Conservation (phyloP, 768 basidiomycete species). For the Naganishia vaughanmartiniae region DNA sequence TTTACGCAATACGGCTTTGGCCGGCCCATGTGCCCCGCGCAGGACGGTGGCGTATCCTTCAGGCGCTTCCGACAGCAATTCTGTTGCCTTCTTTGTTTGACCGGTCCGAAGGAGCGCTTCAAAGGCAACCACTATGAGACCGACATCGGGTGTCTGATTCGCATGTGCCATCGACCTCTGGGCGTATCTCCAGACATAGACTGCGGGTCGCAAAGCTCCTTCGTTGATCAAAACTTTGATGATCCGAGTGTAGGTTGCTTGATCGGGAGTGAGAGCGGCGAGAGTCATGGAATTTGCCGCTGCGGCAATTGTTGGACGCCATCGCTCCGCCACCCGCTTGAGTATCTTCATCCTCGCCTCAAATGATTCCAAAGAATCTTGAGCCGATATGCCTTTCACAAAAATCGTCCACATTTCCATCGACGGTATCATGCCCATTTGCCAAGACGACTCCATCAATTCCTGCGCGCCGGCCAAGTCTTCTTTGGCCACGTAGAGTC, state of each 20-base stretch:
- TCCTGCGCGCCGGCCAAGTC: conserved; percentile 11
- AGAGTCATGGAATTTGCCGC: conserved; percentile 17
- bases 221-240: conserved; percentile 12
- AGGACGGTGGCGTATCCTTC: background rate
- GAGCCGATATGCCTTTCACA: background rate
- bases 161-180: background rate
- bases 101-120: conserved; percentile 13
- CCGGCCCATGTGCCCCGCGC: background rate
- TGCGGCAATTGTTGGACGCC: background rate
- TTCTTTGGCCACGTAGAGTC: conserved; percentile 3
- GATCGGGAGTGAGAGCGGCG: conserved; percentile 10
- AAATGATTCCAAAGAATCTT: conserved; percentile 1
- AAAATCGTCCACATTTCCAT: conserved; percentile 23
- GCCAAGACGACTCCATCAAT: conserved; percentile 5
- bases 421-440: conserved; percentile 19
- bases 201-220: background rate
- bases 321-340: background rate
- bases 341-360: background rate
- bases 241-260: conserved; percentile 13
- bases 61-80: conserved; percentile 1
- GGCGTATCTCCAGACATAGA: background rate
- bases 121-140: background rate
- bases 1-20: background rate
- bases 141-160: conserved; percentile 4
- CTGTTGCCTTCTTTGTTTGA: conserved; percentile 15